Evolutionary conservation across 164 flowering plant genomes (phyloP), one percentile per base, ranked within the genome.

Genomic region (Akebia trifoliata): DNA sequence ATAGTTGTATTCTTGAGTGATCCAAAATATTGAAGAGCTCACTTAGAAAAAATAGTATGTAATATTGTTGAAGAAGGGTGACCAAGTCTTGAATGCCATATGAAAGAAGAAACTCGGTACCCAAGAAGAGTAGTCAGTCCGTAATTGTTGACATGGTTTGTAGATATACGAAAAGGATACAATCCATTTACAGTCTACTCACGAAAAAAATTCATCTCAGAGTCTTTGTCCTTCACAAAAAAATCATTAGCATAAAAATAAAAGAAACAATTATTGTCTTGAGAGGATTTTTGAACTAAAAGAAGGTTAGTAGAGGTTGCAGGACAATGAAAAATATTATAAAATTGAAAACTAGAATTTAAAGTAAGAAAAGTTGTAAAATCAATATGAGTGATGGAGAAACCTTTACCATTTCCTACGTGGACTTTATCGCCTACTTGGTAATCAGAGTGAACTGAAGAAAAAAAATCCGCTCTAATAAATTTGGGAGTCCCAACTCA

Each of bases 371-470:
- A 10, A n/a, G 21, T 50, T 7, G 37, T 29, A 4, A 37, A 50
- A 24, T 37, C 22, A 6, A 11, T 50, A 11, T 31, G 36, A 4
- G 35, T 29, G 7, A n/a, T 50, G 8, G 24, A 0, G 21, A 50
- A 50, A 31, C 22, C 36, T 29, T 29, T 21, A 50, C 54, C 54
- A 50, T 50, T 30, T 4, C 54, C 36, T 30, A 50, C 54, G 15
- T 31, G 35, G 8, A 50, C 54, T 29, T 31, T 14, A 10, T 50
- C 54, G 11, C 7, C 36, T 24, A 36, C 54, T 14, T 29, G 8
- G 30, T 50, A 50, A 4, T 17, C 24, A 3, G 54, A 48, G 17
- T 26, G 20, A 4, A 50, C 21, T n/a, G 11, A 15, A 12, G 30
- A 4, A 18, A n/a, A n/a, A n/a, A n/a, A n/a, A n/a, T n/a, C n/a